phyloP scores from a whole-genome alignment of 257 asterid genomes.

The Przewalskia tangutica region DNA sequence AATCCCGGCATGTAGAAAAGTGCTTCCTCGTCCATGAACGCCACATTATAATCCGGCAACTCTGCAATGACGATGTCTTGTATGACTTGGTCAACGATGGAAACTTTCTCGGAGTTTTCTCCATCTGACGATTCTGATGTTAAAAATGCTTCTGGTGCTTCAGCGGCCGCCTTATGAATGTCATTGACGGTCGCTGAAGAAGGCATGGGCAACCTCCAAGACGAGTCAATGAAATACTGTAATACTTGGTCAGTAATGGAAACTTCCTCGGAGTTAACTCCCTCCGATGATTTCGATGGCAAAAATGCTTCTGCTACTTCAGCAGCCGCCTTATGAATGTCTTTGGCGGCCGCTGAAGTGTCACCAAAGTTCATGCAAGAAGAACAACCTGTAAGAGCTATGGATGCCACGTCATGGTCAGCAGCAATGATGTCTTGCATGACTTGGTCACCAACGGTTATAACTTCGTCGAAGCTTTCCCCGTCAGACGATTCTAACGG shows the following conservation, averaged over 20 bases:
- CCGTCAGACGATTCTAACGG: neutral
- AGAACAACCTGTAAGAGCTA: constrained; percentile 31
- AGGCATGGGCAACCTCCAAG: no score
- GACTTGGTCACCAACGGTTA: neutral
- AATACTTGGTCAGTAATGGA: neutral
- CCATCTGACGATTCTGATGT: neutral
- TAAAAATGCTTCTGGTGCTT: neutral
- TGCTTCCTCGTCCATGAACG: constrained; percentile 35
- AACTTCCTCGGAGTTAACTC: neutral
- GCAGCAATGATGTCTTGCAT: neutral
- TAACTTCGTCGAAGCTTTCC: neutral
- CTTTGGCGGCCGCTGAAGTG: constrained; percentile 33
- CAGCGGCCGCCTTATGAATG: constrained; percentile 9
- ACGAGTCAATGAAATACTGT: no score
- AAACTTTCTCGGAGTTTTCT: neutral
- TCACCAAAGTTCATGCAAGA: constrained; percentile 54
- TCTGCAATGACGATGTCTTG: neutral
- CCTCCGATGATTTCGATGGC: neutral
- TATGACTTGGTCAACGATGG: neutral
- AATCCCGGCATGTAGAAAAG: constrained; percentile 36
- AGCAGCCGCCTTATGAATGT: constrained; percentile 41
- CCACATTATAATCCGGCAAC: neutral
- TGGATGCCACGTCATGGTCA: constrained; percentile 30
- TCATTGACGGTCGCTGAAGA: constrained; percentile 7
- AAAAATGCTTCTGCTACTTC: constrained; percentile 47